phyloP scores from a whole-genome alignment of 1,284 basidiomycete genomes.

The Porodaedalea pini region DNA sequence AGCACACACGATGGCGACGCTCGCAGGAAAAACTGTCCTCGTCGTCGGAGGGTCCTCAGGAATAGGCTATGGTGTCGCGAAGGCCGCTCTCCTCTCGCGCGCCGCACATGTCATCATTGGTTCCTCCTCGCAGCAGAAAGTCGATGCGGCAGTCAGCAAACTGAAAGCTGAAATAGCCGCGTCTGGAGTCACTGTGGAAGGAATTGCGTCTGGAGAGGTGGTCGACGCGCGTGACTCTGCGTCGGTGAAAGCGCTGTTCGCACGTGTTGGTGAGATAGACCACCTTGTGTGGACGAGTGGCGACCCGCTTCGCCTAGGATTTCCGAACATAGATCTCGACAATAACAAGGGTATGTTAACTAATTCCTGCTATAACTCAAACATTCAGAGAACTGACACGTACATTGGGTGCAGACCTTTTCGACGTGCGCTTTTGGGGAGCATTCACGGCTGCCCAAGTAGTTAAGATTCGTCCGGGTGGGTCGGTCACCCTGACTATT shows the following conservation, averaged over 20 bases:
- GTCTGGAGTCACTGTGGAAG: neutral
- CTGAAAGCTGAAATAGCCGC: slow-evolving; percentile 10
- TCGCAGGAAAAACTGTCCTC: slow-evolving; percentile 14
- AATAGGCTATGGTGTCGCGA: slow-evolving; percentile 20
- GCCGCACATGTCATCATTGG: slow-evolving; percentile 18
- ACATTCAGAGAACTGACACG: neutral
- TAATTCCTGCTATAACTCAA: neutral
- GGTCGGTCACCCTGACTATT: slow-evolving; percentile 21
- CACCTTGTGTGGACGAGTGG: slow-evolving; percentile 25
- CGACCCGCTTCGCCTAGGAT: slow-evolving; percentile 7
- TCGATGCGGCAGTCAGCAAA: slow-evolving; percentile 8
- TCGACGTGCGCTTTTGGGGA: slow-evolving; percentile 25
- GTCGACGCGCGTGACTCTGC: slow-evolving; percentile 17
- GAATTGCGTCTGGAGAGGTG: slow-evolving; percentile 17
- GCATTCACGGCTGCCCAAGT: slow-evolving; percentile 21
- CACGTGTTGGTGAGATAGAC: slow-evolving; percentile 21
- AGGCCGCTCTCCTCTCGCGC: slow-evolving; percentile 11
- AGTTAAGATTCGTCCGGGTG: slow-evolving; percentile 21
- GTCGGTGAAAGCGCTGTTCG: slow-evolving; percentile 17
- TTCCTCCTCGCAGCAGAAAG: slow-evolving; percentile 16
- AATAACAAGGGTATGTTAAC: slow-evolving; percentile 11
- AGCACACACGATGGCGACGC: slow-evolving; percentile 1
- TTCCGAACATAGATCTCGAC: slow-evolving; percentile 18
- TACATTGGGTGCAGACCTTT: slow-evolving; percentile 13
- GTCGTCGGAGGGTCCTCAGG: slow-evolving; percentile 20